A percentile compares a stretch with the other conserved stretches of the same genome.
These are phyloP conservation scores for Euphorbia corollata DNA, from an alignment of 441 rosid species.

Conservation along the genomic window DNA sequence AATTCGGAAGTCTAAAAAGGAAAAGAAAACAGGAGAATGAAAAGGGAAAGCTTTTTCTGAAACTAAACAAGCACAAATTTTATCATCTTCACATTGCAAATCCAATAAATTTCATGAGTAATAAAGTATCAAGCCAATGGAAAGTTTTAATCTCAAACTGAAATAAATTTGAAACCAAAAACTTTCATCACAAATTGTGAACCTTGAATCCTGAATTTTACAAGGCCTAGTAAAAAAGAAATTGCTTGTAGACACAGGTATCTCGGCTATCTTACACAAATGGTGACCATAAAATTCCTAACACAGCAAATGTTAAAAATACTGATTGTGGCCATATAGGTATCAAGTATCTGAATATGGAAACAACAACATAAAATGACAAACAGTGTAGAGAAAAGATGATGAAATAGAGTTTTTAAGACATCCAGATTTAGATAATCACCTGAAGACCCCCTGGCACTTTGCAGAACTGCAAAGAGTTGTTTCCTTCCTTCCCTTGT, in stretches of 20 bases:
- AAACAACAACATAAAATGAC: conserved; percentile 10
- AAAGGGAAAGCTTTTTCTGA: no score
- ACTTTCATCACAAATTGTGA: background rate
- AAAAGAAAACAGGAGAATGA: no score
- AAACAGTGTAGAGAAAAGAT: conserved; percentile 6
- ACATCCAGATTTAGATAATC: conserved; percentile 23
- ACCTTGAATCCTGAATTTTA: background rate
- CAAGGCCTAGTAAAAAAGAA: background rate
- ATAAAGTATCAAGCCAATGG: background rate
- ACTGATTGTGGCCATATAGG: background rate
- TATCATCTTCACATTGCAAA: background rate
- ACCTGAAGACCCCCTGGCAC: conserved; percentile 99
- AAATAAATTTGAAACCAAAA: background rate
- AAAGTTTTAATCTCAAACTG: background rate
- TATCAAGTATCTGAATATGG: background rate
- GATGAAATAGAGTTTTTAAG: conserved; percentile 6
- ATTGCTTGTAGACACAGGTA: background rate
- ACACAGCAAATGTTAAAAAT: background rate
- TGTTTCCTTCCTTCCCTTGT: conserved; percentile 98
- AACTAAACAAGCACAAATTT: no score
- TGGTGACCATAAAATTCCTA: background rate
- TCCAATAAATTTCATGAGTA: background rate
- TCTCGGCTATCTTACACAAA: background rate
- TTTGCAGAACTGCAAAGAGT: conserved; percentile 95
- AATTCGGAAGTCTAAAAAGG: background rate